phyloP scores from a whole-genome alignment of 208 protist genomes.

The Trypanosoma scelopori region DNA sequence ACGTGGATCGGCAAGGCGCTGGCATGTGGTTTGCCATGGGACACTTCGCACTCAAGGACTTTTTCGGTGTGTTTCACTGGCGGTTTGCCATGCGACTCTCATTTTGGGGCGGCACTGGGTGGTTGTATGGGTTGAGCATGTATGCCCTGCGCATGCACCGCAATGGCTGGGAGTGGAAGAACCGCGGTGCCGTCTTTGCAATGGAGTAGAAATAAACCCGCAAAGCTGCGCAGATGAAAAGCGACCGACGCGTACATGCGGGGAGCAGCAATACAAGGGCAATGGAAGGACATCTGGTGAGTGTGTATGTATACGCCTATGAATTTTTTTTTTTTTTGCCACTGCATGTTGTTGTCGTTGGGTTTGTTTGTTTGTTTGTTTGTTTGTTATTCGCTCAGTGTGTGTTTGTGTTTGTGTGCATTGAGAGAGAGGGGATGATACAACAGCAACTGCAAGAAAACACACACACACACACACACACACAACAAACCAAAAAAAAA shows the following conservation, averaged over 20 bases:
- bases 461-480: no score
- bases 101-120: slow-evolving; percentile 55
- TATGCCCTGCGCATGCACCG: slow-evolving; percentile 81
- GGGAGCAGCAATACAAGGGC: not conserved
- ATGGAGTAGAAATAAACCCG: slow-evolving; percentile 55
- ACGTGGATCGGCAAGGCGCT: slow-evolving; percentile 56
- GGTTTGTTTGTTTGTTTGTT: slow-evolving; percentile 11
- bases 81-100: slow-evolving; percentile 59
- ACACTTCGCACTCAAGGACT: slow-evolving; percentile 81
- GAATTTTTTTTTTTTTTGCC: no score
- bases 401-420: no score
- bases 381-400: slow-evolving; percentile 8
- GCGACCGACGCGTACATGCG: not conserved
- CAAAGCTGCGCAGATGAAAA: not conserved
- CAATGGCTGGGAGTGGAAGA: slow-evolving; percentile 90
- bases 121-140: slow-evolving; percentile 37
- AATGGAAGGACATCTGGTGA: not conserved
- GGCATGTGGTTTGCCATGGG: slow-evolving; percentile 84
- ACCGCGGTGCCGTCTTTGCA: slow-evolving; percentile 77
- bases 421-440: no score
- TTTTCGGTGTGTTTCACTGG: slow-evolving; percentile 76
- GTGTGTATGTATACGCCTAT: no score
- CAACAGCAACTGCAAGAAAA: no score
- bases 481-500: no score
- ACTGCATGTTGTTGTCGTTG: slow-evolving; percentile 14